Conservation (phyloP, 176 grass and related monocot genomes). For the maize (Zea mays) region Zm-B73-REFERENCE-NAM-5.0 NC_050099.1:24860001-24860500, state of each 20-base stretch:
- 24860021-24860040: no score
- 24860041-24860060: no score
- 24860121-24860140: no score
- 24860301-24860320: not conserved
- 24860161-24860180: not conserved
- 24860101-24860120: no score
- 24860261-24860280: slow-evolving; percentile 13
- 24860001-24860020: no score
- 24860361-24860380: not conserved
- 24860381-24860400: slow-evolving; percentile 12
- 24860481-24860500: not conserved
- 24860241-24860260: not conserved
- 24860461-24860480: not conserved
- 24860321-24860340: slow-evolving; percentile 3
- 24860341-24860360: not conserved
- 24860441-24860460: not conserved
- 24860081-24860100: no score
- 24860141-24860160: not conserved
- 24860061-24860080: no score
- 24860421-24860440: slow-evolving; percentile 29
- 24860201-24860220: not conserved
- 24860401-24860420: slow-evolving; percentile 35
- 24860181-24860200: not conserved
- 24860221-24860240: slow-evolving; percentile 17
- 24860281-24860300: not conserved